Percentiles rank a stretch among this genome's conserved stretches.
Evolutionary conservation across 2,329 filamentous ascomycete species (phyloP).

Genomic region (Shiraia sp.): DNA sequence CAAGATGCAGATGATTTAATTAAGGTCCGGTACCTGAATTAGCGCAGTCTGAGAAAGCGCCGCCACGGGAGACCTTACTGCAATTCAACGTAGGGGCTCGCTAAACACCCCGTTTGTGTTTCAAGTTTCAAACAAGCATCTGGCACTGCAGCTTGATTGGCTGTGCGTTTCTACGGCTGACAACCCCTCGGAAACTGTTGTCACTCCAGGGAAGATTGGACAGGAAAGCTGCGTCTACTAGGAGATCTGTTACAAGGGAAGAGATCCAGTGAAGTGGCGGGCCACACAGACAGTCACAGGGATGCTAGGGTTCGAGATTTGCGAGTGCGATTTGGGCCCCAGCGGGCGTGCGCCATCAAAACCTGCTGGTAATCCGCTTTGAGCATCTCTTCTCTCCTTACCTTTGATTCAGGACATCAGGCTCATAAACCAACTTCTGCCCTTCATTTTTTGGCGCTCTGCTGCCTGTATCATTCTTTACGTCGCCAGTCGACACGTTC

Average conservation of each 20-base stretch:
- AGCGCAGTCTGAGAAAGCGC: slow-evolving; percentile 33
- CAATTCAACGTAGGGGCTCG: slow-evolving; percentile 16
- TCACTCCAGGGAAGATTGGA: slow-evolving; percentile 18
- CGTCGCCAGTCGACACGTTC: slow-evolving; percentile 45
- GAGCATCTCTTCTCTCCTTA: slow-evolving; percentile 22
- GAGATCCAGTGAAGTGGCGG: slow-evolving; percentile 24
- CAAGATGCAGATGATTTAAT: slow-evolving; percentile 18
- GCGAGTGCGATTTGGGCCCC: slow-evolving; percentile 13
- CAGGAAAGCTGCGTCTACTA: slow-evolving; percentile 14
- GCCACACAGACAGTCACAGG: slow-evolving; percentile 15
- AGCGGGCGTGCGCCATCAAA: slow-evolving; percentile 28
- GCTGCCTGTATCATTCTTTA: slow-evolving; percentile 38
- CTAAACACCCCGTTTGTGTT: slow-evolving; percentile 32
- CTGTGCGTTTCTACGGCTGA: slow-evolving; percentile 22
- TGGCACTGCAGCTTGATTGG: slow-evolving; percentile 27
- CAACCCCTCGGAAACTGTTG: slow-evolving; percentile 21
- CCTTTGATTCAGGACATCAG: slow-evolving; percentile 16
- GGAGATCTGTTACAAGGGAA: slow-evolving; percentile 33
- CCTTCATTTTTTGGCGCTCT: slow-evolving; percentile 34
- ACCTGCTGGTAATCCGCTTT: slow-evolving; percentile 17
- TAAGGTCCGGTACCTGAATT: slow-evolving; percentile 36
- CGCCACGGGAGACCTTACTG: slow-evolving; percentile 26
- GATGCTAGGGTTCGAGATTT: slow-evolving; percentile 14
- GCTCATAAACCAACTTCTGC: slow-evolving; percentile 34
- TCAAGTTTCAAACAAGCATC: slow-evolving; percentile 30